These are phyloP conservation scores for Ganoderma lingzhi DNA, from an alignment of 1,284 basidiomycete genomes.

Conservation along the genomic window DNA sequence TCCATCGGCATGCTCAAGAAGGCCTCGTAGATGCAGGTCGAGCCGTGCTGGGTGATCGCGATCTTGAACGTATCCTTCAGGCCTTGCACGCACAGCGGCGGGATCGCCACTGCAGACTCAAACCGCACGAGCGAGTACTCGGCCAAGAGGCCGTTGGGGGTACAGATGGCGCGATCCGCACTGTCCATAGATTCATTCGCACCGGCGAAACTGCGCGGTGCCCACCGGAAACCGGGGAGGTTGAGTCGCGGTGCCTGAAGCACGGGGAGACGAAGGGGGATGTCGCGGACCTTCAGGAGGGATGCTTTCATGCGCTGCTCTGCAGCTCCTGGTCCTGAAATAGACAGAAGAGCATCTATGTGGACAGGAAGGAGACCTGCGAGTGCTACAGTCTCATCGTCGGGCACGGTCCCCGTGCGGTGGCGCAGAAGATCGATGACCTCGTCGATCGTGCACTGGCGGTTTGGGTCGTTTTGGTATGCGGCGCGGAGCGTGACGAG, in stretches of 20 bases:
- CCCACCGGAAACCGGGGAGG: slow-evolving; percentile 10
- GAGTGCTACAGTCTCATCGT: slow-evolving; percentile 18
- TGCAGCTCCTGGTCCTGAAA: background rate
- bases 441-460: slow-evolving; percentile 2
- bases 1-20: slow-evolving; percentile 7
- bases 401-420: slow-evolving; percentile 9
- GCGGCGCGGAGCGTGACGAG: background rate
- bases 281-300: background rate
- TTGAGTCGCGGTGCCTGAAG: background rate
- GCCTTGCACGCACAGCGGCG: slow-evolving; percentile 6
- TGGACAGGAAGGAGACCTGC: slow-evolving; percentile 7
- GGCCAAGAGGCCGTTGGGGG: background rate
- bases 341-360: background rate
- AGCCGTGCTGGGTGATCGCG: slow-evolving; percentile 10
- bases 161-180: background rate
- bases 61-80: slow-evolving; percentile 7
- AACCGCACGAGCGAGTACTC: slow-evolving; percentile 7
- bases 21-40: slow-evolving; percentile 7
- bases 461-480: background rate
- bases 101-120: slow-evolving; percentile 5
- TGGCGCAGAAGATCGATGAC: slow-evolving; percentile 7
- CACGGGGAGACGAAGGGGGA: background rate
- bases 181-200: background rate
- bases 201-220: slow-evolving; percentile 3
- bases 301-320: background rate